Base-by-base conservation (phyloP, 1,139 yeast species). In the Kodamaea derodonti region DNA sequence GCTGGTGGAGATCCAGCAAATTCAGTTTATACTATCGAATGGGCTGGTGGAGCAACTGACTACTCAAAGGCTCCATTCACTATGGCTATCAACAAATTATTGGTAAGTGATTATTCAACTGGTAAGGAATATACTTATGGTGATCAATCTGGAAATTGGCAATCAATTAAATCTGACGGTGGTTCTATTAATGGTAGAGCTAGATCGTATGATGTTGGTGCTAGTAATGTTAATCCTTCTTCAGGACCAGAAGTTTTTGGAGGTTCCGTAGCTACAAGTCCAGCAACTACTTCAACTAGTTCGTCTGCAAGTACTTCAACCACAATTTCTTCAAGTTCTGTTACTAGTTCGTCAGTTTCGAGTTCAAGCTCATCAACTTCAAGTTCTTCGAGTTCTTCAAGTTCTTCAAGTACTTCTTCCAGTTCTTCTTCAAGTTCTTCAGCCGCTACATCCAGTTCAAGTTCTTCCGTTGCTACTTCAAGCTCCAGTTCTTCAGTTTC, bases 161-260 rank as follows among this genome's bases (percentile, higher is more conserved):
- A 70, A 30, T 80, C 90, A 2, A 84, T 88, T 42, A 52, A 67
- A 28, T 80, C 94, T 17, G 60, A 65, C 20, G 75, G 68, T 48
- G 95, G 95, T 39, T 55, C 62, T 38, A 69, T 85, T 30, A 72
- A 79, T 47, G 90, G 88, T 12, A 76, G 88, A 59, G 52, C 56
- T 29, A 55, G 55, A 1, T 57, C 68, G 38, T 84, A 76, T 11
- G 80, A 79, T 33, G 30, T 28, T 33, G n/a, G 23, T 24, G 13
- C 33, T 30, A 27, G 20, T 14, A 16, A 25, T 28, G 30, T 20
- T 35, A 25, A 20, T 9, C 18, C 38, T 12, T 27, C 40, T 8
- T 18, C 36, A 13, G 30, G 39, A 17, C 11, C 30, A 10, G 14
- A 27, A 11, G 25, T 25, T 17, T 26, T 35, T 10, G 27, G 35